These are phyloP conservation scores for Xylaria sp. DNA, from an alignment of 2,329 filamentous ascomycete species.

Conservation along the genomic window DNA sequence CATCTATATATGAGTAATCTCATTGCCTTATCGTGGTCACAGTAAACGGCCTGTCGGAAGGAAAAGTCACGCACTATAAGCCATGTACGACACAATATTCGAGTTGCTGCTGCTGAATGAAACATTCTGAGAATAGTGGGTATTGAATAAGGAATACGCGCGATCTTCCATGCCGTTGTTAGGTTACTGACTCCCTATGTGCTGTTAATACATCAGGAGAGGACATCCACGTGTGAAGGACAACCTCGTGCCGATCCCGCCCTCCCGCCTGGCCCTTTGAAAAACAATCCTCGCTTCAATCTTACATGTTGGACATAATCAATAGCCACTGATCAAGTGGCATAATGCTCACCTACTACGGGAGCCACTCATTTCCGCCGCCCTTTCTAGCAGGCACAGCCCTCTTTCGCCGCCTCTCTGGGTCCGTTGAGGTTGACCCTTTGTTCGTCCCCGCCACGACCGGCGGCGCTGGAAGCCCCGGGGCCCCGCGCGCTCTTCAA, in stretches of 20 bases:
- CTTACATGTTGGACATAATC: constrained; percentile 29
- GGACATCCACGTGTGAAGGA: constrained; percentile 21
- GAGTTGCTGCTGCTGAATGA: neutral
- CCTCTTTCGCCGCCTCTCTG: constrained; percentile 75
- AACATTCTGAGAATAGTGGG: constrained; percentile 9
- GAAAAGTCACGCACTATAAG: neutral
- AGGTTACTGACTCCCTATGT: constrained; percentile 15
- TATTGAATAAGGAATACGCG: constrained; percentile 17
- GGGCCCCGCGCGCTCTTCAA: constrained; percentile 81
- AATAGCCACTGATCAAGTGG: constrained; percentile 18
- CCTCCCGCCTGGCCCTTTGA: neutral
- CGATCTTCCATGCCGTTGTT: constrained; percentile 10
- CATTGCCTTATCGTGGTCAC: neutral
- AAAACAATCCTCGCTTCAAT: constrained; percentile 28
- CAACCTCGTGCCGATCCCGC: constrained; percentile 11
- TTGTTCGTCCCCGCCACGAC: constrained; percentile 59
- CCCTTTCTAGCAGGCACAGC: constrained; percentile 71
- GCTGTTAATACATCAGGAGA: constrained; percentile 23
- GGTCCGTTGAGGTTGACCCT: constrained; percentile 78
- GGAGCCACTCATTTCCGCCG: constrained; percentile 4
- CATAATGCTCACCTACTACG: constrained; percentile 13
- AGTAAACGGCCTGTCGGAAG: neutral
- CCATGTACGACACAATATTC: neutral
- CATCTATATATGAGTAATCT: neutral
- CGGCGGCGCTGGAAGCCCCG: constrained; percentile 54